Conservation (phyloP, 192 early-diverging fungal genomes). For the Coemansia aciculifera region DNA sequence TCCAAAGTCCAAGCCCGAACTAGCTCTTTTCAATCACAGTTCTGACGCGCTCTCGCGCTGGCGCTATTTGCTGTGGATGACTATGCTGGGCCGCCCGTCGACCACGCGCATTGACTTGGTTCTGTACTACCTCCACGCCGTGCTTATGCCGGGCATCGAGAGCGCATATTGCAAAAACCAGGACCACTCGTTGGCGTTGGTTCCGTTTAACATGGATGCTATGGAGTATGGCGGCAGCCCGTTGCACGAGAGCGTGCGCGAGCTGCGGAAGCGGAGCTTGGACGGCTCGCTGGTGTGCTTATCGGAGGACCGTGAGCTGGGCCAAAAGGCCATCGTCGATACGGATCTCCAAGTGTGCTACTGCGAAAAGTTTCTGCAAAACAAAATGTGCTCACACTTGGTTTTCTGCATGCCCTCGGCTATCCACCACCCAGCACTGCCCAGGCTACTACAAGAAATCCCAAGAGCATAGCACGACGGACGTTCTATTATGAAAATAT, state of each 20-base stretch:
- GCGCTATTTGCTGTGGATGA: conserved; percentile 44
- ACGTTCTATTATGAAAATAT: no score
- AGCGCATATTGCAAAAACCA: background rate
- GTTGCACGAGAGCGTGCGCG: background rate
- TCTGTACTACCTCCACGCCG: conserved; percentile 23
- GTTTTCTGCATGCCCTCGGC: conserved; percentile 23
- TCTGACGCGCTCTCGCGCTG: conserved; percentile 31
- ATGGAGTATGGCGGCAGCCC: conserved; percentile 21
- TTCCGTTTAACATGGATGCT: conserved; percentile 24
- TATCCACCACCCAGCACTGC: conserved; percentile 37
- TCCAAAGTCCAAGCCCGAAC: conserved; percentile 7
- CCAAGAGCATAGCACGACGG: background rate
- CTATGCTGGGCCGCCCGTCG: conserved; percentile 19
- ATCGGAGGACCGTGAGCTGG: conserved; percentile 1
- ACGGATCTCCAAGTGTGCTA: conserved; percentile 31
- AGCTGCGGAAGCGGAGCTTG: background rate
- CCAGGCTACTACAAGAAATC: conserved; percentile 16
- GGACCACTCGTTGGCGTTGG: background rate
- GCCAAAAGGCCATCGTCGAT: conserved; percentile 23
- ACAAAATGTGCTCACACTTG: conserved; percentile 31
- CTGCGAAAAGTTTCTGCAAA: conserved; percentile 20
- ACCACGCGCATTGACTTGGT: conserved; percentile 40
- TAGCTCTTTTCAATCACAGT: conserved; percentile 14
- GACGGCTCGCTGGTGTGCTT: conserved; percentile 11
- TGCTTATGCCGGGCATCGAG: conserved; percentile 21